A percentile compares a stretch with the other conserved stretches of the same genome.
Evolutionary conservation across 1,284 basidiomycete genomes (phyloP).

Genomic region (Puccinia horiana): DNA sequence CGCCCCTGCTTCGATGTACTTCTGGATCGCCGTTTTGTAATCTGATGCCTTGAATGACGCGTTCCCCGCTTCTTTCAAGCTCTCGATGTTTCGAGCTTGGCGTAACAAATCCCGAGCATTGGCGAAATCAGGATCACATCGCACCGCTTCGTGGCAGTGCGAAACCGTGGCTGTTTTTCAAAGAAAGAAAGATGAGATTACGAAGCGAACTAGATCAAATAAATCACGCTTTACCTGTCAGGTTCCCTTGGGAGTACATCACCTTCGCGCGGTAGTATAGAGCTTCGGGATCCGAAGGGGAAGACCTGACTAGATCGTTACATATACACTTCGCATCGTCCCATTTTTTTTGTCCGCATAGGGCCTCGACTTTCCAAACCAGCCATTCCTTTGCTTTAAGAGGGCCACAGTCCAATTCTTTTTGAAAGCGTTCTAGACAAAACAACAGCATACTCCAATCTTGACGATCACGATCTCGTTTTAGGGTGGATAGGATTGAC

Average conservation of each 20-base stretch:
- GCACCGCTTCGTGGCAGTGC: conserved; percentile 72
- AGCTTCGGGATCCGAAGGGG: conserved; percentile 47
- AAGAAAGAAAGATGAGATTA: conserved; percentile 63
- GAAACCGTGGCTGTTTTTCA: conserved; percentile 71
- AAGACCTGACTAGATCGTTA: conserved; percentile 64
- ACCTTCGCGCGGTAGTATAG: conserved; percentile 56
- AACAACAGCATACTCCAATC: conserved; percentile 60
- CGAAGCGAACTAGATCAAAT: conserved; percentile 64
- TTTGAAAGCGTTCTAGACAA: conserved; percentile 63
- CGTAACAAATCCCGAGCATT: conserved; percentile 72
- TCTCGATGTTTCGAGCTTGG: conserved; percentile 75
- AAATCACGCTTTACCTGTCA: conserved; percentile 51
- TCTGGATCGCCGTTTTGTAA: conserved; percentile 68
- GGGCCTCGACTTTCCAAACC: conserved; percentile 74
- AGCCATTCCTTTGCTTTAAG: conserved; percentile 71
- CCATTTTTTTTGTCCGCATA: conserved; percentile 70
- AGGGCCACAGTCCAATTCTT: conserved; percentile 67
- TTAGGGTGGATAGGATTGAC: conserved; percentile 70
- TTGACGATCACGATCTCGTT: conserved; percentile 65
- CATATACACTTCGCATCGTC: conserved; percentile 71
- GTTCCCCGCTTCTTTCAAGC: conserved; percentile 82
- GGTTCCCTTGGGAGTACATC: conserved; percentile 52
- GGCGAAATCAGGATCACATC: conserved; percentile 75
- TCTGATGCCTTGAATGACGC: conserved; percentile 69
- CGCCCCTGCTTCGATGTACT: conserved; percentile 67